Evolutionary conservation across 108 stramenopile genomes (phyloP), one percentile per base, ranked within the genome.

Genomic region (Seminavis robusta): DNA sequence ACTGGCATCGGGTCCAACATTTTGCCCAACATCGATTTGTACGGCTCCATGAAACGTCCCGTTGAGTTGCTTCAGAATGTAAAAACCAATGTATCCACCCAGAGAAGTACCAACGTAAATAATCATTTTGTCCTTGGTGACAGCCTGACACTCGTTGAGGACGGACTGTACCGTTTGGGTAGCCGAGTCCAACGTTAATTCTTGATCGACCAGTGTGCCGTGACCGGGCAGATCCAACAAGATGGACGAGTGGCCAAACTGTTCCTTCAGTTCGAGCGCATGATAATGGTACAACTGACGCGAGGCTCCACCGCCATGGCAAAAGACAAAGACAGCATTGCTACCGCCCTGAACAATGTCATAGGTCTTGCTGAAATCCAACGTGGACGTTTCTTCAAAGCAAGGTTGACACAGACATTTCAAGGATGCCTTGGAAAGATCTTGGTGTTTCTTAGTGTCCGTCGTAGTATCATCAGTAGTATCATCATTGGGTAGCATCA

Each of bases 21-120:
- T 77, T 61, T 77, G 76, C 10, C 80, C 80, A 56, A 69, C 71
- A 33, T 81, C 80, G 16, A 81, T 51, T 11, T 77, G 44, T 17
- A 81, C 52, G 39, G 80, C 80, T n/a, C 73, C 69, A 23, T 33
- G 40, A 47, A 81, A 77, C 33, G 42, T 17, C 10, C 52, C 30
- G 19, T 78, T 59, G 8, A 66, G 40, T 32, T 74, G 28, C 0
- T 65, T 38, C 16, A 81, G 47, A 2, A 77, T 53, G 23, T 81
- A 59, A 42, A 77, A 81, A 7, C 80, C 80, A 63, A 62, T 56
- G 50, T 81, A 77, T 29, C 76, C 76, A 15, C 80, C 80, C 1
- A 81, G 45, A 9, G 69, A 71, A 20, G 44, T 73, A 45, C 80
- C 80, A 36, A 81, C 59, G 46, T 77, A 81, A 19, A 81, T 54